Evolutionary conservation across 768 basidiomycete genomes (phyloP), one percentile per base, ranked within the genome.

Genomic region (Phylloporus sp.): DNA sequence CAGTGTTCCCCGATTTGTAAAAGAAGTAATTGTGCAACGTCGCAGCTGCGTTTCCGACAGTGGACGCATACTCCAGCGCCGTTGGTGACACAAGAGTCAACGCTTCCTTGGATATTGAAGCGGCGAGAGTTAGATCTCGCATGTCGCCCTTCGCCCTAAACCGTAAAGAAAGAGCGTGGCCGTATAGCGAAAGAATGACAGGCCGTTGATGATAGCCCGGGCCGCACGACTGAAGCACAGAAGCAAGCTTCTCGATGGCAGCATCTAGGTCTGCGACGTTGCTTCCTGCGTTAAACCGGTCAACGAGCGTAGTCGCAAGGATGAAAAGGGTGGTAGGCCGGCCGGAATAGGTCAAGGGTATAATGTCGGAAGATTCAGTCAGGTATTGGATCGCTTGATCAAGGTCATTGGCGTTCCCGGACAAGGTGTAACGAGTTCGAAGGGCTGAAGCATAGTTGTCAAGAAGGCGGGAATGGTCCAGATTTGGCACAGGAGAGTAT

Each of bases 371-470:
- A 15, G 60, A 64, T 22, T 44, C 47, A 27, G 47, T 55, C 26
- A 65, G 42, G 28, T 54, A 57, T 35, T 45, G 50, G 40, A 71
- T 63, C 13, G 63, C 57, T 39, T 47, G 51, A 26, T 67, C 47
- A 22, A 69, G 56, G 45, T 69, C 65, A 11, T 45, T 29, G 29
- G 45, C 27, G 28, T 63, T 38, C n/a, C 60, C 57, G 15, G 29
- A 22, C 10, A 45, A 28, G 0, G 16, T 20, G 41, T 56, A 59
- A 16, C 66, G 66, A 27, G 44, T 20, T n/a, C n/a, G 48, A 41
- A 64, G 63, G 31, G 59, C 55, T 24, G 26, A 29, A 11, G 52
- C 54, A 34, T 59, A 62, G 36, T 58, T 64, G 12, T 54, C 51
- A 4, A 68, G 55, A 27, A 65, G 53, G 9, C 50, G 53, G 5